Base-by-base conservation (phyloP, 1,139 yeast species). In the Yamadazyma atlantica region DNA sequence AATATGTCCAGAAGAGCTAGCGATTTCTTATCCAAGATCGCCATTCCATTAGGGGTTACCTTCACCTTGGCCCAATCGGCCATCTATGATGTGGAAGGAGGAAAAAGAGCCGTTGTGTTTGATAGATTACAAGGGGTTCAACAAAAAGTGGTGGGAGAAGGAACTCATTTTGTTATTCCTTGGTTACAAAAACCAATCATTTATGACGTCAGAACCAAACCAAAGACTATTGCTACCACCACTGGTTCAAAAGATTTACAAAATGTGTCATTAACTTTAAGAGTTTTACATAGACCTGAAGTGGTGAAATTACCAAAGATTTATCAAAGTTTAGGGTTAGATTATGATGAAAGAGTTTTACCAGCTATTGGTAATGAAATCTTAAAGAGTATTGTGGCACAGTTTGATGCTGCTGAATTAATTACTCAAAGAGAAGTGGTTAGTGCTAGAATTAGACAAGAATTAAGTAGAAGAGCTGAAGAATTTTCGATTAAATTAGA, bases 351-450 rank as follows among this genome's bases (percentile, higher is more conserved):
- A 69, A 79, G 97, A 59, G 97, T 92, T 27, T 75, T 92, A 50
- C 98, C 98, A 16, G 92, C 97, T 13, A 90, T 92, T 60, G 96
- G 97, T 49, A 92, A 92, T 62, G 98, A 92, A 69, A 94, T 92
- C 25, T 75, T 92, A 59, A 92, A 92, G 67, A 80, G 95, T 35
- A 88, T 89, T 57, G 98, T 92, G 23, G 98, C 98, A 0, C 98
- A 92, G 64, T 92, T 92, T 55, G 97, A 92, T 62, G 98, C 98
- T 23, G 96, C 97, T 16, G 97, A 92, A 62, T 78, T 92, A 59
- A 92, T 92, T 56, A 92, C 97, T 17, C 97, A 92, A 73, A 80
- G 98, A 70, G 98, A 94, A 68, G 81, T 88, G 38, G 97, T 94
- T 4, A 85, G 95, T 27, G 85, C 89, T 39, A 80, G 86, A 64